Conservation (phyloP, 1,139 yeast species). For the Scheffersomyces illinoinensis region DNA sequence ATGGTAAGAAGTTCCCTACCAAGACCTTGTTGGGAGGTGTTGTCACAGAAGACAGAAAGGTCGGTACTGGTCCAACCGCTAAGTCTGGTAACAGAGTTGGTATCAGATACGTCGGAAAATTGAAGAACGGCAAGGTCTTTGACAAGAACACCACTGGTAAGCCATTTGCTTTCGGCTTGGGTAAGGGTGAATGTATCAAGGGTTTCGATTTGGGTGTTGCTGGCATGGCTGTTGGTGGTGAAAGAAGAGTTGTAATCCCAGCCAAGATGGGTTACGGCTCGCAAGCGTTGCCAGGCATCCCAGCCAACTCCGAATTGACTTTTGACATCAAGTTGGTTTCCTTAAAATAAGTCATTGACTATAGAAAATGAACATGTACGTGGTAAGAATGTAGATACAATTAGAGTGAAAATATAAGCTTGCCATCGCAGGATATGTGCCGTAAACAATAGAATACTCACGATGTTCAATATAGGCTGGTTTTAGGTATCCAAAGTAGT, state of each 20-base stretch:
- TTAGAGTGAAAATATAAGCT: too few relatives aligned
- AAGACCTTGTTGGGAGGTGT: constrained; percentile 92
- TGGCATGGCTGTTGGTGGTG: constrained; percentile 99
- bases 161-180: constrained; percentile 88
- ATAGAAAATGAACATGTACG: neutral
- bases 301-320: constrained; percentile 93
- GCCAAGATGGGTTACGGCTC: constrained; percentile 96
- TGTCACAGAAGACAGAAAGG: constrained; percentile 85
- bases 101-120: constrained; percentile 96
- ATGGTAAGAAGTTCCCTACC: constrained; percentile 55
- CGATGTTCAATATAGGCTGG: neutral
- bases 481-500: neutral
- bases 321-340: constrained; percentile 94
- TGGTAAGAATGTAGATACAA: neutral
- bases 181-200: constrained; percentile 97
- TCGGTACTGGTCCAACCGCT: constrained; percentile 86
- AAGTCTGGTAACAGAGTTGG: constrained; percentile 91
- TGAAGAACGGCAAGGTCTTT: constrained; percentile 92
- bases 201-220: constrained; percentile 99
- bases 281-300: constrained; percentile 93
- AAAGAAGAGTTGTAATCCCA: constrained; percentile 96
- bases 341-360: constrained; percentile 56
- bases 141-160: constrained; percentile 97
- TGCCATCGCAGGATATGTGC: too few relatives aligned
- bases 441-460: neutral